Conservation (phyloP, 345 rosid species). For the Citrus unshiu region DNA sequence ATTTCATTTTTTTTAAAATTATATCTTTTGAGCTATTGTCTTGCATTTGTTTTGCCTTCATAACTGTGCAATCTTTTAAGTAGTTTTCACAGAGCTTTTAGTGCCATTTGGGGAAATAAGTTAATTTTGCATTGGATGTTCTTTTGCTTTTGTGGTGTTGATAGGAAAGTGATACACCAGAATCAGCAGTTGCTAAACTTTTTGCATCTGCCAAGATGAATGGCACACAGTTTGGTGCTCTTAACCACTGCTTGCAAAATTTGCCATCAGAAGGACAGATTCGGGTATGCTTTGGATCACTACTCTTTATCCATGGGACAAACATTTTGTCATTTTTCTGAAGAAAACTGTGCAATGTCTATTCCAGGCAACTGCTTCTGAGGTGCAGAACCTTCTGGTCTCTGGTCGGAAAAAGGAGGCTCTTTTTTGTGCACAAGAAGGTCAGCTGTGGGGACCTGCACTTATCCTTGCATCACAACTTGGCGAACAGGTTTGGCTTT, state of each 20-base stretch:
- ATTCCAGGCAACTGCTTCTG: slow-evolving; percentile 78
- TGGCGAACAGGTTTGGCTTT: slow-evolving; percentile 78
- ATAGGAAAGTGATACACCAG: slow-evolving; percentile 86
- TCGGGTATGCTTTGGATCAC: slow-evolving; percentile 44
- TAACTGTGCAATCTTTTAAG: not conserved
- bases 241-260: slow-evolving; percentile 68
- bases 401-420: slow-evolving; percentile 93
- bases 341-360: slow-evolving; percentile 8
- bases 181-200: slow-evolving; percentile 90
- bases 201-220: slow-evolving; percentile 79
- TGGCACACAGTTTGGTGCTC: slow-evolving; percentile 48
- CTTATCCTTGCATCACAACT: slow-evolving; percentile 94
- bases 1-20: not conserved
- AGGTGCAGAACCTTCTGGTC: slow-evolving; percentile 92
- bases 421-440: slow-evolving; percentile 79
- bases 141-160: slow-evolving; percentile 11
- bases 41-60: not conserved
- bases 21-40: not conserved
- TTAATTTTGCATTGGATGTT: slow-evolving; percentile 1
- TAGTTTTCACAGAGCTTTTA: not conserved
- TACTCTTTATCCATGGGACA: not conserved
- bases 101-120: not conserved
- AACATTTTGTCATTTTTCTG: slow-evolving; percentile 12
- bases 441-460: slow-evolving; percentile 99
- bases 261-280: slow-evolving; percentile 87